Base-by-base conservation (phyloP, 2,329 filamentous ascomycete genomes). In the Chalaropsis ovoidea region DNA sequence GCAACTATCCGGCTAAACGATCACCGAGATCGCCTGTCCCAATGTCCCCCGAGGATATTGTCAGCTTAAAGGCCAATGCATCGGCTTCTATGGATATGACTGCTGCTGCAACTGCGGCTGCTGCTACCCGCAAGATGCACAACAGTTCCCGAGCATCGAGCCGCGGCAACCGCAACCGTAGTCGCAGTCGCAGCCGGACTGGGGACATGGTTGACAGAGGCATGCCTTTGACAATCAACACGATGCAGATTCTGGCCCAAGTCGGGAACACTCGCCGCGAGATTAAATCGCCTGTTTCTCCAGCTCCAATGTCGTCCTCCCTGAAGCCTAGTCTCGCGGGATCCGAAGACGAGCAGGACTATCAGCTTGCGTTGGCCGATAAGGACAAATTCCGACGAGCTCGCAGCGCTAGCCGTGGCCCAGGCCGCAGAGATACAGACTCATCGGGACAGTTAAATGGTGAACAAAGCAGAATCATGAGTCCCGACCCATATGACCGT, bases 1-100 rank as follows among this genome's bases (percentile, higher is more conserved):
- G 86, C 24, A 87, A 86, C 69, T 90, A 76, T 87, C 68, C 87
- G 85, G 72, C 84, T 88, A 19, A 96, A 75, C 82, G 89, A 24
- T 96, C 93, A 0, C 93, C 93, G 0, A 95, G 90, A 1, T 96
- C 93, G 0, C 93, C 93, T 0, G 82, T 96, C 1, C 90, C 92
- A 2, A 96, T 96, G 92, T 95, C 92, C 2, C 91, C 91, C 0
- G 90, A 96, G 70, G 91, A 96, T 71, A 73, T 89, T 67, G 83
- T 85, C 71, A 86, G 82, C 70, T 75, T 87, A 71, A 75, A 49
- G 68, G 70, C 27, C 70, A 74, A 24, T 42, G 70, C 71, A 41
- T 62, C 68, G 56, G 69, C 64, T 54, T 31, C 65, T 64, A 10
- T 66, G 11, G 70, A 71, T 65, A 47, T 35, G 8, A 22, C 52